A percentile compares a stretch with the other conserved stretches of the same genome.
These are phyloP conservation scores for Sungouiozyma ichnusensis DNA, from an alignment of 805 yeast genomes.

Conservation along the genomic window DNA sequence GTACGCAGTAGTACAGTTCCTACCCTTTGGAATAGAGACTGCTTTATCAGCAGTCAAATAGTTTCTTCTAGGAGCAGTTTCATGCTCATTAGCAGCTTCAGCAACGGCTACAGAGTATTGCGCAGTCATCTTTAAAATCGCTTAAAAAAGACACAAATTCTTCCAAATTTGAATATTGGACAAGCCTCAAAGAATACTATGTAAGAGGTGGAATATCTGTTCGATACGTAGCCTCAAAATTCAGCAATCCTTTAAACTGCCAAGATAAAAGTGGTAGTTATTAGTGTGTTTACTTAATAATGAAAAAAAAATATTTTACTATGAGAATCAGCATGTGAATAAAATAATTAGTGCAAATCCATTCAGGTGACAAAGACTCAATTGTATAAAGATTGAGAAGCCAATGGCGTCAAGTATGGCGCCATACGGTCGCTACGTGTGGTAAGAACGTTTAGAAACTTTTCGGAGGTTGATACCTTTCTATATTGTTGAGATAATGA, in stretches of 20 bases:
- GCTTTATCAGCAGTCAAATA: constrained; percentile 35
- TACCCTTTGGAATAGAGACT: constrained; percentile 51
- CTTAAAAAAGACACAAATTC: background rate
- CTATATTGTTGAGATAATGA: no score
- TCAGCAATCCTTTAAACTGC: background rate
- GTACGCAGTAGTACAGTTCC: constrained; percentile 55
- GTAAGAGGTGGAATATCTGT: no score
- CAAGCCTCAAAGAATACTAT: background rate
- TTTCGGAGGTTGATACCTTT: no score
- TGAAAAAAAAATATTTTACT: no score
- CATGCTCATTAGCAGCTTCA: constrained; percentile 54
- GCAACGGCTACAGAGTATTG: constrained; percentile 50
- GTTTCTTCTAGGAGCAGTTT: constrained; percentile 75
- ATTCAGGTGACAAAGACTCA: no score
- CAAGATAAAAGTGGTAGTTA: background rate
- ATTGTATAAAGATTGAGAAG: no score
- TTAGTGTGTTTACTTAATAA: background rate
- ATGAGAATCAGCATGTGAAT: background rate
- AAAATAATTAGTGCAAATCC: no score
- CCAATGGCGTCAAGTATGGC: no score
- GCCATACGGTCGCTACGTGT: no score
- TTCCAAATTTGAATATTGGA: background rate
- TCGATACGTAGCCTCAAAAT: no score
- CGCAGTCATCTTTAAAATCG: constrained; percentile 7
- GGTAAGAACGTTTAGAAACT: no score